Base-by-base conservation (phyloP, 2,329 filamentous ascomycete genomes). In the Polytolypa hystricis region DNA sequence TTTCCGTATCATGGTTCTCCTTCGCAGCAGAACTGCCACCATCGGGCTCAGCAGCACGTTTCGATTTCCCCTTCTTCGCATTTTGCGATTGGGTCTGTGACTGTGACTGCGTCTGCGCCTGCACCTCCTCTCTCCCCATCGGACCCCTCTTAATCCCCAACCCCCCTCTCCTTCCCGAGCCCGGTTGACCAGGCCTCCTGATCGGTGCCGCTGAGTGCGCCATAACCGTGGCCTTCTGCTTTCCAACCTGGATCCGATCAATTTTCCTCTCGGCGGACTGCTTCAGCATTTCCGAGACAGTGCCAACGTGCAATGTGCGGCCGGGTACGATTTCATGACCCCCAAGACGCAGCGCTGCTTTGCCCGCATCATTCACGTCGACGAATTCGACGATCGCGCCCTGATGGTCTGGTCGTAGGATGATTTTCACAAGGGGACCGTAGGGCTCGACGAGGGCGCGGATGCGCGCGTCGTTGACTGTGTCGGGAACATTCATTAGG, bases 401-500 rank as follows among this genome's bases (percentile, higher is more conserved):
- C 40, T 80, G 78, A 43, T 93, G 83, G 41, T 85, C 75, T 1
- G 86, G 84, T 30, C 85, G 78, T 8, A 95, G 69, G 9, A 81
- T 70, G 3, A 96, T 69, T 56, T 87, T 89, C 44, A 79, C 69
- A 16, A 95, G 69, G 1, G 70, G 59, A 1, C 85, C 86, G 30
- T 79, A 70, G 1, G 76, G 71, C 47, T 85, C 80, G 6, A 82
- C 77, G 2, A 93, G 65, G 0, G 77, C 70, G 30, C 75, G 75
- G 37, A 98, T 75, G 19, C 87, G 84, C 1, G 82, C 77, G 51
- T 93, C 84, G 46, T 93, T 95, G 50, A 96, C 76, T 0, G 87
- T 96, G 52, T 96, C 91, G 0, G 91, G 85, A 1, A 98, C 67
- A 43, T 87, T 81, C 61, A 95, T 74, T 18, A 98, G 66, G 7